phyloP scores from a whole-genome alignment of 75 land plant species.

The Pinus tabuliformis region DNA sequence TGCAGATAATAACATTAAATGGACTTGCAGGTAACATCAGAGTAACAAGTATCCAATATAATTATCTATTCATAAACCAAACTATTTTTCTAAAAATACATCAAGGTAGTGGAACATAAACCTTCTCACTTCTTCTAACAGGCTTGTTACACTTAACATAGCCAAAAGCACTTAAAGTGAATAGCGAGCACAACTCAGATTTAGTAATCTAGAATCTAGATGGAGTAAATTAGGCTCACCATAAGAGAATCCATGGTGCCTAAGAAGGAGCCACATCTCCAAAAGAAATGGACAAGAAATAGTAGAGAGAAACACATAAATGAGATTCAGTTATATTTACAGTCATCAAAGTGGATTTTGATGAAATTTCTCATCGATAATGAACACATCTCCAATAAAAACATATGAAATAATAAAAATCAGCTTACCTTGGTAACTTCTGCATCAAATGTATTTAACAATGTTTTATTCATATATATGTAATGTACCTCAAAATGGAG shows the following conservation, averaged over 20 bases:
- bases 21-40: background rate
- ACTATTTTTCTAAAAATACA: background rate
- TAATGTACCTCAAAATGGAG: background rate
- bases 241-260: constrained; percentile 75
- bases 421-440: background rate
- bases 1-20: constrained; percentile 1
- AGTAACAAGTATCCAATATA: constrained; percentile 2
- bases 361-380: background rate
- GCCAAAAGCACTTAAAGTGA: background rate
- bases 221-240: constrained; percentile 21
- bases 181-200: background rate
- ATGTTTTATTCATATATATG: background rate
- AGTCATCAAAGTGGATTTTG: background rate
- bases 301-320: background rate
- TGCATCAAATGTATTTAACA: background rate
- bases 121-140: constrained; percentile 96
- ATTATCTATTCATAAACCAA: background rate
- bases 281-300: background rate
- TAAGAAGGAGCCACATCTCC: constrained; percentile 11
- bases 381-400: background rate
- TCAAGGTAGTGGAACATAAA: constrained; percentile 15
- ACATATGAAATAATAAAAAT: background rate
- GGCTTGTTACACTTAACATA: constrained; percentile 47
- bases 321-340: background rate
- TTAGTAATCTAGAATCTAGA: background rate